Evolutionary conservation across 345 rosid species (phyloP).

Genomic region (Populus euphratica): DNA sequence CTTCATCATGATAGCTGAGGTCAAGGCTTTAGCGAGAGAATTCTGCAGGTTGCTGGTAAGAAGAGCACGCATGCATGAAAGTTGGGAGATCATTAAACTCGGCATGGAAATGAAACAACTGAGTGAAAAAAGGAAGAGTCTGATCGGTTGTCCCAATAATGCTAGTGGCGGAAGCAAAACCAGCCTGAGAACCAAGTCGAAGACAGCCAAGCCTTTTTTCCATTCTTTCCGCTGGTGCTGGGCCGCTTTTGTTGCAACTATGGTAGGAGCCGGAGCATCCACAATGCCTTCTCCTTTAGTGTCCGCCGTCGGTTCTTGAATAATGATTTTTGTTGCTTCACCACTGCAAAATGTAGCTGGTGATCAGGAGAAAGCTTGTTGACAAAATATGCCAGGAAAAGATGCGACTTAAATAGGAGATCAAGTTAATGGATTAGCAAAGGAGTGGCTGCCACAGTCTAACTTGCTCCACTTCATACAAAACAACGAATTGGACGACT

Average conservation of each 20-base stretch:
- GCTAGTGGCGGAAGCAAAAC: conserved; percentile 44
- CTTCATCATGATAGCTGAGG: too few relatives aligned
- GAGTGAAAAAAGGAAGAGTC: conserved; percentile 62
- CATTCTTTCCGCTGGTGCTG: conserved; percentile 20
- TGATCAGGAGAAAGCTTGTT: background rate
- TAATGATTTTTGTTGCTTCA: conserved; percentile 9
- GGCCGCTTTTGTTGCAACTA: conserved; percentile 2
- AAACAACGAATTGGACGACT: background rate
- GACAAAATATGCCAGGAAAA: background rate
- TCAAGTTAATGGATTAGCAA: conserved; percentile 15
- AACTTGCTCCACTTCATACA: conserved; percentile 32
- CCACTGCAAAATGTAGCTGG: background rate
- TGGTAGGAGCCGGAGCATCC: conserved; percentile 5
- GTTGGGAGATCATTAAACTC: conserved; percentile 41
- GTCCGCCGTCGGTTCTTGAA: conserved; percentile 15
- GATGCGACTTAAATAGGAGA: conserved; percentile 2
- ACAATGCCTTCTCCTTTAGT: conserved; percentile 28
- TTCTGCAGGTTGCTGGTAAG: background rate
- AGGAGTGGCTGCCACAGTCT: conserved; percentile 28
- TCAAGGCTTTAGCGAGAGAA: too few relatives aligned
- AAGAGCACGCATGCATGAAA: conserved; percentile 28
- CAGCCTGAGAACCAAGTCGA: conserved; percentile 43
- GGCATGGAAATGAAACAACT: conserved; percentile 62
- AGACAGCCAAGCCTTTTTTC: conserved; percentile 41
- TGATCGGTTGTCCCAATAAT: conserved; percentile 41